Evolutionary conservation across 2,329 filamentous ascomycete genomes (phyloP).

Genomic region (Graphilbum fragrans): DNA sequence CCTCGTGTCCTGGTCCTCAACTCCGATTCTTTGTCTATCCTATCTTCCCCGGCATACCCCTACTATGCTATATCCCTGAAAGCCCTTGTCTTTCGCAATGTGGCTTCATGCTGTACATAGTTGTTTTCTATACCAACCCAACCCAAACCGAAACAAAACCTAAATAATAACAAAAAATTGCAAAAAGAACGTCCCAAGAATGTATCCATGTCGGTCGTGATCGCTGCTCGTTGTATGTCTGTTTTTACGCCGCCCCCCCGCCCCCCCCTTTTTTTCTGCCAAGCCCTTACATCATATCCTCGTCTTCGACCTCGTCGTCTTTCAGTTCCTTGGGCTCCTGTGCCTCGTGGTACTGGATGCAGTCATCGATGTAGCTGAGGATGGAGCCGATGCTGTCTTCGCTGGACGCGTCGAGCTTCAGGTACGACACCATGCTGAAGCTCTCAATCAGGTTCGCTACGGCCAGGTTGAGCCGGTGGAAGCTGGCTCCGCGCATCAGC

Average conservation of each 20-base stretch:
- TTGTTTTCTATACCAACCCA: no score
- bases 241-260: not conserved
- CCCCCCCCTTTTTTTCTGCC: not conserved
- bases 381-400: slow-evolving; percentile 82
- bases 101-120: no score
- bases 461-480: slow-evolving; percentile 71
- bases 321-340: slow-evolving; percentile 80
- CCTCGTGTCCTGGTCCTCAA: no score
- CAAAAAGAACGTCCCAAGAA: no score
- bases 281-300: slow-evolving; percentile 4
- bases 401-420: slow-evolving; percentile 78
- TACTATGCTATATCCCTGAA: no score
- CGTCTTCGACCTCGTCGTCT: slow-evolving; percentile 45
- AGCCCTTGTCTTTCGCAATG: no score
- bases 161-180: no score
- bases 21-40: no score
- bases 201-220: no score
- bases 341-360: slow-evolving; percentile 85
- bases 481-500: slow-evolving; percentile 70
- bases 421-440: slow-evolving; percentile 95
- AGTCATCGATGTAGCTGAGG: slow-evolving; percentile 86
- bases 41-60: no score
- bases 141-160: no score
- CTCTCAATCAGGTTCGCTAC: slow-evolving; percentile 89
- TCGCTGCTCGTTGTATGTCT: not conserved